These are phyloP conservation scores for Solanum medicagineum DNA, from an alignment of 257 asterid species.

Conservation along the genomic window DNA sequence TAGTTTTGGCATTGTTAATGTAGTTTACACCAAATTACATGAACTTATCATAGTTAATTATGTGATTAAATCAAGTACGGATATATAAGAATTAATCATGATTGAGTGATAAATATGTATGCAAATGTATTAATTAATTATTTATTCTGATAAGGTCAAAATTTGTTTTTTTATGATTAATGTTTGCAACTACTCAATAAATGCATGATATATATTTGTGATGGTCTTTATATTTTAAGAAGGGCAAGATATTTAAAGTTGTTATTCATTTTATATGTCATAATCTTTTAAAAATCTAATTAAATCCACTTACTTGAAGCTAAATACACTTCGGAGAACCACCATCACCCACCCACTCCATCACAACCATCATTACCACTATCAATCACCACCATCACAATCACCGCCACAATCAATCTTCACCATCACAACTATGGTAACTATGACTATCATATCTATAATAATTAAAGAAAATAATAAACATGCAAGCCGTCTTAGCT, in stretches of 20 bases:
- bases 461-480: not conserved
- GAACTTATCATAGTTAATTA: not conserved
- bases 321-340: too few relatives aligned
- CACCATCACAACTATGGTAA: not conserved
- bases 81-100: not conserved
- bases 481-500: slow-evolving; percentile 52
- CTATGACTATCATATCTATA: too few relatives aligned
- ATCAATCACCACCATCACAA: not conserved
- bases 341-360: too few relatives aligned
- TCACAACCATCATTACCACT: not conserved
- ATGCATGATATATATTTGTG: not conserved
- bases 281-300: not conserved
- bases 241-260: not conserved
- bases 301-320: too few relatives aligned
- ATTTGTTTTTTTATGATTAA: not conserved
- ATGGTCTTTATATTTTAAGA: not conserved
- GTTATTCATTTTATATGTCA: not conserved
- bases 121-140: not conserved
- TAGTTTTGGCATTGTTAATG: not conserved
- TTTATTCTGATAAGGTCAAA: not conserved
- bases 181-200: not conserved
- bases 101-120: not conserved
- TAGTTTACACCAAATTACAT: not conserved
- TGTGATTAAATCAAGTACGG: not conserved
- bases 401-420: not conserved